Evolutionary conservation across 192 early-diverging fungal genomes (phyloP).

Genomic region (Entomortierella parvispora): DNA sequence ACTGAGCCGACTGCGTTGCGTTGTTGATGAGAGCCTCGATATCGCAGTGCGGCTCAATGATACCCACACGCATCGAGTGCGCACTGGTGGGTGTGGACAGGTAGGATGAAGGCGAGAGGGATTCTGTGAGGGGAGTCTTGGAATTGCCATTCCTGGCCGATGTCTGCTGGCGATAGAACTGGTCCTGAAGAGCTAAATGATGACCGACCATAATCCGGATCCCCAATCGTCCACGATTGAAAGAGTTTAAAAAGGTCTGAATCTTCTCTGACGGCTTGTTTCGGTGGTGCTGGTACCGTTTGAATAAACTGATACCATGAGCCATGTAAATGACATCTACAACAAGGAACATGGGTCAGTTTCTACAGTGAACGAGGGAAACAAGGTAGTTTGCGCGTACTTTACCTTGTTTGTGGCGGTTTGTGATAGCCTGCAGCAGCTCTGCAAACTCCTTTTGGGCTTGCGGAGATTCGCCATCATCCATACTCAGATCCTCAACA

Average conservation of each 20-base stretch:
- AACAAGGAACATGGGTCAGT: background rate
- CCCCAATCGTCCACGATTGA: slow-evolving; percentile 44
- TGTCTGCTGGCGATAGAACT: slow-evolving; percentile 10
- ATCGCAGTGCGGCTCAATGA: slow-evolving; percentile 49
- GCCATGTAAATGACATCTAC: slow-evolving; percentile 46
- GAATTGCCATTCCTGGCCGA: background rate
- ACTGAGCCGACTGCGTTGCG: slow-evolving; percentile 39
- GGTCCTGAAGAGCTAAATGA: slow-evolving; percentile 39
- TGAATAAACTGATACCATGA: slow-evolving; percentile 47
- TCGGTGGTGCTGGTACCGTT: slow-evolving; percentile 30
- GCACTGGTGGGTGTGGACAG: slow-evolving; percentile 30
- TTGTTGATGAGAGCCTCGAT: slow-evolving; percentile 45
- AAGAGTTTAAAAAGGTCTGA: slow-evolving; percentile 36
- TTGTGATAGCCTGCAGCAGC: slow-evolving; percentile 36
- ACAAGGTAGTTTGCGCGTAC: slow-evolving; percentile 4
- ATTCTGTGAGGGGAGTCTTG: background rate
- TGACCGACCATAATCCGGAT: slow-evolving; percentile 51
- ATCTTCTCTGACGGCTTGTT: slow-evolving; percentile 35
- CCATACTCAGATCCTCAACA: slow-evolving; percentile 21
- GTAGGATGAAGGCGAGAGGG: slow-evolving; percentile 12
- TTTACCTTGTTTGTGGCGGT: slow-evolving; percentile 49
- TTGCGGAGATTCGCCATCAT: slow-evolving; percentile 30
- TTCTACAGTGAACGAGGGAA: background rate
- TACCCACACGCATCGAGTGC: slow-evolving; percentile 34
- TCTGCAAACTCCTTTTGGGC: slow-evolving; percentile 18